phyloP scores from a whole-genome alignment of 2,329 filamentous ascomycete genomes.

The Stenocarpella maydis region DNA sequence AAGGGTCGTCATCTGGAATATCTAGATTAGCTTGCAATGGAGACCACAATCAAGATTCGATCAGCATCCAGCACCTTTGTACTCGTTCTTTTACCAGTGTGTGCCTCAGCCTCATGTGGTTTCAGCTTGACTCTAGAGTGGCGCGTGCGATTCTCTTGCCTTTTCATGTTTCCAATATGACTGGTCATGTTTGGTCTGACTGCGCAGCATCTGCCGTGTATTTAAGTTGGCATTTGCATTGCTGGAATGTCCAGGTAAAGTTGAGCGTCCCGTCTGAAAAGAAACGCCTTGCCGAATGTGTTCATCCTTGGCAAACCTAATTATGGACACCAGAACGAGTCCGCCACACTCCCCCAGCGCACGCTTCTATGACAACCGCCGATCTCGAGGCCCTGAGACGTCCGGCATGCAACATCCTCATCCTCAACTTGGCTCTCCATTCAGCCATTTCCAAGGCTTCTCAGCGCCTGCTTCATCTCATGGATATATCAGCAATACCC shows the following conservation, averaged over 20 bases:
- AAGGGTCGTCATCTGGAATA: slow-evolving; percentile 80
- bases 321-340: slow-evolving; percentile 1
- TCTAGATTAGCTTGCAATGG: slow-evolving; percentile 52
- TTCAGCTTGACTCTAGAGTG: slow-evolving; percentile 30
- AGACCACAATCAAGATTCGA: slow-evolving; percentile 30
- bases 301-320: neutral
- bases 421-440: neutral
- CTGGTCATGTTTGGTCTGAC: slow-evolving; percentile 14
- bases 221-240: slow-evolving; percentile 29
- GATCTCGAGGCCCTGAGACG: neutral
- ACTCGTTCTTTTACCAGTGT: slow-evolving; percentile 28
- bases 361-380: slow-evolving; percentile 28
- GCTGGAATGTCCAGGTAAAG: neutral
- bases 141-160: slow-evolving; percentile 12
- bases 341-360: slow-evolving; percentile 28
- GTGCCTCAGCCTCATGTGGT: slow-evolving; percentile 30
- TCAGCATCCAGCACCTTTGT: slow-evolving; percentile 21
- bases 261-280: neutral
- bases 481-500: neutral
- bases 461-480: slow-evolving; percentile 8
- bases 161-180: slow-evolving; percentile 18
- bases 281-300: neutral
- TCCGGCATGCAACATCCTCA: neutral
- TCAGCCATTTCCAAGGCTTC: slow-evolving; percentile 30
- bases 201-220: slow-evolving; percentile 8